Evolutionary conservation across 306 rosid genomes (phyloP), one percentile per base, ranked within the genome.

Genomic region (Luffa acutangula): DNA sequence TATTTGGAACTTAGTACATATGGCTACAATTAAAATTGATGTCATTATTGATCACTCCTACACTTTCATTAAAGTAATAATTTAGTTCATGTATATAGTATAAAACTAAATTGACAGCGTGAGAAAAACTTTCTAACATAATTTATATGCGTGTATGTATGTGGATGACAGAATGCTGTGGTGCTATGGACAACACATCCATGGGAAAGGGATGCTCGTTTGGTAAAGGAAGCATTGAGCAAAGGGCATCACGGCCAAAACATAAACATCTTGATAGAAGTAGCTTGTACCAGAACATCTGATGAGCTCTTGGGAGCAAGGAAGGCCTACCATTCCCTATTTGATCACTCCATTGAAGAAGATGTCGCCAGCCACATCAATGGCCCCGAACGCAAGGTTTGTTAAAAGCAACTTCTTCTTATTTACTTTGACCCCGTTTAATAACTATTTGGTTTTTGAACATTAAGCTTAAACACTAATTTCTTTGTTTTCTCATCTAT

Each of bases 191-290:
- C 90, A 13, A 93, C 92, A 93, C 98, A 95, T 82, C 97, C 98
- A 46, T 95, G 97, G 98, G 99, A 95, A 85, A 87, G 97, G 64
- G 99, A 95, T 82, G 99, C 99, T 10, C 96, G 96, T 76, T 82
- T 93, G 72, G 87, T 65, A 9, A 93, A 85, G 83, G 89, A 89
- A 82, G 97, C 97, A 33, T 57, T 95, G 80, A 87, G 83, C 81
- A 87, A 93, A 77, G 97, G 96, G 2, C 67, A 86, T 31, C 56
- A 65, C 9, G 39, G 85, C 14, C 88, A 90, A 75, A 85, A 87
- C 57, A 78, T 91, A 1, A 87, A 87, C 62, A 80, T 93, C 5
- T 20, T 95, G 1, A 78, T 95, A 49, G 99, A 95, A 90, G 85
- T 95, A 52, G 88, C 97, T 51, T 95, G 98, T 84, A 89, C 92